Evolutionary conservation across 1,284 basidiomycete species (phyloP).

Genomic region (Fomitiporia mediterranea): DNA sequence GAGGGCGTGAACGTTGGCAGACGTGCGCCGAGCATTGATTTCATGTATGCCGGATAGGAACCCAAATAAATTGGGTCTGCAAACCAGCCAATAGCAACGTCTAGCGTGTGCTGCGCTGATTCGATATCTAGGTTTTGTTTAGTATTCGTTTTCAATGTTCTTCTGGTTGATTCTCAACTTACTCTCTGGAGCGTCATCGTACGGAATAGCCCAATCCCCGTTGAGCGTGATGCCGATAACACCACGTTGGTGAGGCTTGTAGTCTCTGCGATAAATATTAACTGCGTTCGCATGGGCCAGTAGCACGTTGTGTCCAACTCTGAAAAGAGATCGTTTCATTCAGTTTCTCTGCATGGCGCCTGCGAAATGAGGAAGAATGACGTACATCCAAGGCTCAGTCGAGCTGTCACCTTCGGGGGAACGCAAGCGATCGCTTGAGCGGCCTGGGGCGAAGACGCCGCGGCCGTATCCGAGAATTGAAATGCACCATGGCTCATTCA

Average conservation of each 20-base stretch:
- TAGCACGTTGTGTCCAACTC: slow-evolving; percentile 65
- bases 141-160: no score
- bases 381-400: slow-evolving; percentile 71
- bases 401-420: slow-evolving; percentile 50
- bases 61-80: slow-evolving; percentile 76
- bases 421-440: slow-evolving; percentile 49
- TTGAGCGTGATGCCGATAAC: slow-evolving; percentile 73
- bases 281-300: slow-evolving; percentile 65
- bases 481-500: slow-evolving; percentile 75
- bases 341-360: not conserved
- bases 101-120: slow-evolving; percentile 62
- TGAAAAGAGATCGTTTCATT: slow-evolving; percentile 25
- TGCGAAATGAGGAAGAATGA: not conserved
- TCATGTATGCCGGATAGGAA: slow-evolving; percentile 61
- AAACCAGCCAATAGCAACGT: slow-evolving; percentile 63
- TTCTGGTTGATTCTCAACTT: no score
- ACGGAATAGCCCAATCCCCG: slow-evolving; percentile 67
- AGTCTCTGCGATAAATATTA: slow-evolving; percentile 59
- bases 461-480: slow-evolving; percentile 65
- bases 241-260: slow-evolving; percentile 51
- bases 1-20: slow-evolving; percentile 62
- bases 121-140: slow-evolving; percentile 43
- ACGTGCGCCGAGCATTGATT: slow-evolving; percentile 54
- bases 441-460: slow-evolving; percentile 64
- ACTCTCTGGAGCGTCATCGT: slow-evolving; percentile 62